A percentile compares a stretch with the other conserved stretches of the same genome.
phyloP scores from a whole-genome alignment of 2,329 filamentous ascomycete species.

The Sodiomyces alkalinus region DNA sequence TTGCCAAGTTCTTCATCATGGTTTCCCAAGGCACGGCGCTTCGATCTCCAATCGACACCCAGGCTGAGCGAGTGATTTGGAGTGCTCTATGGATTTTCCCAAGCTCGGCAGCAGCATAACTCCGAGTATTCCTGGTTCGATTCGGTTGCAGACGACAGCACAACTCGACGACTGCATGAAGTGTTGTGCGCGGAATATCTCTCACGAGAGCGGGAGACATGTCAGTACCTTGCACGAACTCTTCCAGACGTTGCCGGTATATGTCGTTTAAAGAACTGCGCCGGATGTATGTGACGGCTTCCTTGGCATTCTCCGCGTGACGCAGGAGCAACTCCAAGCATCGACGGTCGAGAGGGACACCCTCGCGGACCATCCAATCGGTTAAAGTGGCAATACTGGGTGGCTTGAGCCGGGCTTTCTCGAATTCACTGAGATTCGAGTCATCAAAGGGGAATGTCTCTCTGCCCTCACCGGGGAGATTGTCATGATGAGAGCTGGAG shows the following conservation, averaged over 20 bases:
- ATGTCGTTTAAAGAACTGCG: conserved; percentile 2
- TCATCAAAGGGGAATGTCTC: conserved; percentile 18
- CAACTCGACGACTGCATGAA: conserved; percentile 5
- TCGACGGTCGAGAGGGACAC: conserved; percentile 18
- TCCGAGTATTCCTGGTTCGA: not conserved
- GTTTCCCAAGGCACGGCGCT: conserved; percentile 3
- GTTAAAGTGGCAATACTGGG: conserved; percentile 46
- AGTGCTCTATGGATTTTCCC: conserved; percentile 3
- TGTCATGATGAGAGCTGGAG: conserved; percentile 8
- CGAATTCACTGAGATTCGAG: conserved; percentile 46
- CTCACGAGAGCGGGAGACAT: not conserved
- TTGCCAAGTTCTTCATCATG: conserved; percentile 3
- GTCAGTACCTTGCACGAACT: not conserved
- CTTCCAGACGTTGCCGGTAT: conserved; percentile 1
- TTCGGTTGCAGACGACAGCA: conserved; percentile 5
- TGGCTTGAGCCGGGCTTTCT: conserved; percentile 44
- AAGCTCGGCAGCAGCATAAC: not conserved
- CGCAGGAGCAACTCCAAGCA: conserved; percentile 5
- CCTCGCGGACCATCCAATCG: conserved; percentile 34
- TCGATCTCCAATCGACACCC: not conserved
- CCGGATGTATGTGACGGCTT: conserved; percentile 15
- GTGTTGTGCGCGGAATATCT: conserved; percentile 15
- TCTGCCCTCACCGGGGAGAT: conserved; percentile 10
- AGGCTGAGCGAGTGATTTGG: conserved; percentile 1
- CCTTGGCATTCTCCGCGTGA: conserved; percentile 4